Evolutionary conservation across 345 rosid genomes (phyloP), one percentile per base, ranked within the genome.

Genomic region (Microthlaspi erraticum): DNA sequence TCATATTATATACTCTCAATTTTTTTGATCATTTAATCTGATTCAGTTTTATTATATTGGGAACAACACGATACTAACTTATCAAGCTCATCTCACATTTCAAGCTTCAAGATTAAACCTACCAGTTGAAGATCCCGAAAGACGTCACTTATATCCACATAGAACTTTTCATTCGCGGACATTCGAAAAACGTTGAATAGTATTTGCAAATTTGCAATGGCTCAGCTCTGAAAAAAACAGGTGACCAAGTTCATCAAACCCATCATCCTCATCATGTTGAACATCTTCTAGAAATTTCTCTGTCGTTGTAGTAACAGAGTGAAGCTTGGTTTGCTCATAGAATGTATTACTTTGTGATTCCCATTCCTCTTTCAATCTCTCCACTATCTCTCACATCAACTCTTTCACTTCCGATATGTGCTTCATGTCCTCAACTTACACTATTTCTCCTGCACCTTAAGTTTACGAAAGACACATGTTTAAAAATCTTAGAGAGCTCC

Each of bases 361-460:
- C 95, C 95, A 94, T 43, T 79, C 67, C 71, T 76, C 96, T 39
- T 64, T 60, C 37, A 83, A 45, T 60, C 71, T 83, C 73, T 64
- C 86, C 75, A 83, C 37, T 65, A 20, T 73, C 37, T 83, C 84
- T 32, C 85, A 86, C 32, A 85, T 32, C 38, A 61, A 61, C 60
- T 79, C 81, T 77, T 76, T 77, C 39, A 79, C 84, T 31, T 77
- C 78, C n/a, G 84, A 45, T 78, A 91, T 82, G 77, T 88, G 92
- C 74, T 72, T 77, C 69, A 93, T 78, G 76, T 84, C 74, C 53
- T 80, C 79, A 31, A 85, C 73, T 41, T 85, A 81, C 42, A 83
- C 84, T 71, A 71, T 78, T 51, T 64, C 42, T 12, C 81, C 64
- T 20, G 87, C 88, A 77, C 72, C 96, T 91, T 48, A 56, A 67